Base-by-base conservation (phyloP, 306 rosid species). In the Leucaena leucocephala region DNA sequence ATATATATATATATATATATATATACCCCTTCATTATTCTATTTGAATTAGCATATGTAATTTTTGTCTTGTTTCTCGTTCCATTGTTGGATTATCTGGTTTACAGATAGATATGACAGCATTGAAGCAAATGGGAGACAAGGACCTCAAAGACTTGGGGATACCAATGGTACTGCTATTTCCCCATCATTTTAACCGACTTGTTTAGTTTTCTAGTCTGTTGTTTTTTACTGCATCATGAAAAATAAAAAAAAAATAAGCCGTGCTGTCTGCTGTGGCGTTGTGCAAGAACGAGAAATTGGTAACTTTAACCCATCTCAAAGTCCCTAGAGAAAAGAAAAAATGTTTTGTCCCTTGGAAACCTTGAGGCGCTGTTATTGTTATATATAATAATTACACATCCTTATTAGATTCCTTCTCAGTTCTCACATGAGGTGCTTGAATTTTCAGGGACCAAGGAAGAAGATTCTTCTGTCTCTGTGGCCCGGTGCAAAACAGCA, bases 101-200 rank as follows among this genome's bases (percentile, higher is more conserved):
- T 78, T 61, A 43, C 86, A 90, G 94, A 82, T 90, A 15, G 94
- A 90, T 85, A 90, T 90, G 89, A 67, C 84, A 77, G 87, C 85
- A 42, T 85, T 90, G 90, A 88, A 85, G 80, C 92, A 88, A 75
- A 88, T 86, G 94, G 89, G 88, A 14, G 94, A 90, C 14, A 84
- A 86, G 82, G 92, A 90, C 74, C 94, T 90, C 16, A 88, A 90
- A 74, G 92, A 90, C 79, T 55, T 90, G 87, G 94, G 94, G 39
- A 84, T 88, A 84, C 92, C 92, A 21, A 90, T 88, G 94, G 94
- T 88, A 88, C 48, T 13, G 27, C 39, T n/a, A 27, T 76, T 80
- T 75, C 80, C 39, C 49, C 10, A 67, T 65, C 73, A 38, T 38
- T 64, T 65, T 14, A 35, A 6, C n/a, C 39, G 15, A 8, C 6